A percentile compares a stretch with the other conserved stretches of the same genome.
phyloP scores from a whole-genome alignment of 495 filamentous ascomycete species.

The Aspergillus bridgeri region DNA sequence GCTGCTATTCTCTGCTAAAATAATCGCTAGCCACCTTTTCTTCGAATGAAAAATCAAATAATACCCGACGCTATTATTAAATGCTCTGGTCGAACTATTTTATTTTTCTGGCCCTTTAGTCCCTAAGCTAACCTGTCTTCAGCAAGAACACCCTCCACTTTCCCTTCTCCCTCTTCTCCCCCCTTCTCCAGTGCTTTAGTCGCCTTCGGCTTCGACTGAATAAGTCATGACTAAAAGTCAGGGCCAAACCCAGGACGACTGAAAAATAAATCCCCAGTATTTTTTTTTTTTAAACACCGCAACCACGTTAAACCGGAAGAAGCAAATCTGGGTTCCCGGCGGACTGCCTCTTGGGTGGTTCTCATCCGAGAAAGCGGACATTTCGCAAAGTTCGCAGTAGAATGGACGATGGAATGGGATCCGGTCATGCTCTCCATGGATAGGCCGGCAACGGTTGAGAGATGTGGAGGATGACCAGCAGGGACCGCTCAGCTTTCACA shows the following conservation, averaged over 20 bases:
- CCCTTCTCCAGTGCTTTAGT: neutral
- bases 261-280: neutral
- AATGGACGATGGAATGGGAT: slow-evolving; percentile 11
- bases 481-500: neutral
- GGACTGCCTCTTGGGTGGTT: slow-evolving; percentile 5
- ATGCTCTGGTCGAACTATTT: no score
- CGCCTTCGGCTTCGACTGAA: neutral
- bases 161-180: slow-evolving; percentile 3
- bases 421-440: slow-evolving; percentile 13
- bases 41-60: neutral
- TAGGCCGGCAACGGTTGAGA: slow-evolving; percentile 15
- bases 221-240: neutral
- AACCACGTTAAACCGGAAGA: neutral
- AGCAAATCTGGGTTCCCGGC: neutral
- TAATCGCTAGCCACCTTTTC: slow-evolving; percentile 9
- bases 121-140: slow-evolving; percentile 11
- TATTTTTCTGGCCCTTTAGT: slow-evolving; percentile 16
- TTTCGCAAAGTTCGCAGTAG: slow-evolving; percentile 9
- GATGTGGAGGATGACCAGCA: slow-evolving; percentile 19
- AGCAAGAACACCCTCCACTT: slow-evolving; percentile 16
- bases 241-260: neutral
- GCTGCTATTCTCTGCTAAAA: slow-evolving; percentile 17
- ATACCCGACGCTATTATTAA: neutral
- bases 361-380: slow-evolving; percentile 6
- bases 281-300: no score